A percentile compares a stretch with the other conserved stretches of the same genome.
Conservation (phyloP, 2,329 filamentous ascomycete species). For the Trichoderma sp. region DNA sequence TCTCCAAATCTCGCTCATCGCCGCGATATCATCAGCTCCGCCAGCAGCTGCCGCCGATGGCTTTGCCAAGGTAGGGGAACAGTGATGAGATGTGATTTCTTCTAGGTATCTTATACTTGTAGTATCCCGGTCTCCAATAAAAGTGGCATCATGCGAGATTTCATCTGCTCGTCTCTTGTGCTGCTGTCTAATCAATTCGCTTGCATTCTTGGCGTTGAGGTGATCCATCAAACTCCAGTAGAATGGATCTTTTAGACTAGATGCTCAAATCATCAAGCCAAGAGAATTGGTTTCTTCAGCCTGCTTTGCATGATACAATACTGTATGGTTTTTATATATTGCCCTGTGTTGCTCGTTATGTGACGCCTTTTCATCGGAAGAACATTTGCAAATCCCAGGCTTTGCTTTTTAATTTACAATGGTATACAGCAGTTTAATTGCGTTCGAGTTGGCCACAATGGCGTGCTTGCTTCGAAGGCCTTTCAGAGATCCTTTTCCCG, state of each 20-base stretch:
- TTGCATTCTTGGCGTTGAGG: background rate
- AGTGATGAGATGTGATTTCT: constrained; percentile 4
- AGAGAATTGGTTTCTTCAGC: background rate
- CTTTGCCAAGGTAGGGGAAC: background rate
- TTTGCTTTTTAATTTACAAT: background rate
- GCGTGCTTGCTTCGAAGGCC: background rate
- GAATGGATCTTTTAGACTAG: background rate
- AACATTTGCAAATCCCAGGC: background rate
- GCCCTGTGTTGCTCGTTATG: background rate
- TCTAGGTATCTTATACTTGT: background rate
- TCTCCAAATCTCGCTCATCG: constrained; percentile 8
- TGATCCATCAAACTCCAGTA: background rate
- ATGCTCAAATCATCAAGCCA: background rate
- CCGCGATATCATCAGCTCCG: constrained; percentile 10
- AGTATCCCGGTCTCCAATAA: background rate
- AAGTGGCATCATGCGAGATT: background rate
- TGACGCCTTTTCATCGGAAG: background rate
- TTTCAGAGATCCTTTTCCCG: constrained; percentile 52
- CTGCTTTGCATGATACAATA: background rate
- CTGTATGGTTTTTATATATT: background rate
- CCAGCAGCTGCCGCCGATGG: background rate
- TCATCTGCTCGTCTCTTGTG: background rate
- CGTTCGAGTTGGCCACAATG: background rate
- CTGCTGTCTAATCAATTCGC: background rate
- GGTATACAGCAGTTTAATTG: background rate